Conservation (phyloP, 2,329 filamentous ascomycete genomes). For the Fonsecaea monophora region DNA sequence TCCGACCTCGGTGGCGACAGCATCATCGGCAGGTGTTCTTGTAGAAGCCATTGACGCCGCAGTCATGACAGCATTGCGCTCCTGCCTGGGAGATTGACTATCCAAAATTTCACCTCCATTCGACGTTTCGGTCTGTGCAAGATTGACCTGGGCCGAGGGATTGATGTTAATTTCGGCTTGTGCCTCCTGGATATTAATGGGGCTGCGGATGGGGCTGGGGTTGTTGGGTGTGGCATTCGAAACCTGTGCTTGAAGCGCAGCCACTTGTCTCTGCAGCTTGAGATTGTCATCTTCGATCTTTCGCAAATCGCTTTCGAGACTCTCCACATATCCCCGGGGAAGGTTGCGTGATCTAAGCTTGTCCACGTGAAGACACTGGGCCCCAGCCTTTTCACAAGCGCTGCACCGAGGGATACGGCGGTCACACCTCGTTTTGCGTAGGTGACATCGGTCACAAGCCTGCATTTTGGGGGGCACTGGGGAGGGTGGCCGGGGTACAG, state of each 20-base stretch:
- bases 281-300: conserved; percentile 9
- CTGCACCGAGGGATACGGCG: conserved; percentile 48
- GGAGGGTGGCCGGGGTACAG: no score
- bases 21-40: conserved; percentile 33
- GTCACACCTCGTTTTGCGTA: conserved; percentile 53
- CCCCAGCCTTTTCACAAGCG: conserved; percentile 46
- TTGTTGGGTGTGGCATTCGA: neutral
- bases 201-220: neutral
- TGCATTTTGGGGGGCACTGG: conserved; percentile 5
- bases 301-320: conserved; percentile 12
- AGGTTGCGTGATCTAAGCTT: conserved; percentile 47
- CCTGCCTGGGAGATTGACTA: no score
- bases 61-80: no score
- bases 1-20: conserved; percentile 52
- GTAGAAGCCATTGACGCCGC: no score
- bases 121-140: no score
- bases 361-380: conserved; percentile 46
- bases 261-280: conserved; percentile 4
- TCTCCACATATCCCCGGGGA: conserved; percentile 39
- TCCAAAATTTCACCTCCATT: no score
- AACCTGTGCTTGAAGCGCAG: conserved; percentile 6
- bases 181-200: neutral
- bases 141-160: no score
- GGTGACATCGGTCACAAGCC: conserved; percentile 53
- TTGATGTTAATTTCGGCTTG: neutral